Evolutionary conservation across 306 rosid genomes (phyloP).

Genomic region (Dryas octopetala): DNA sequence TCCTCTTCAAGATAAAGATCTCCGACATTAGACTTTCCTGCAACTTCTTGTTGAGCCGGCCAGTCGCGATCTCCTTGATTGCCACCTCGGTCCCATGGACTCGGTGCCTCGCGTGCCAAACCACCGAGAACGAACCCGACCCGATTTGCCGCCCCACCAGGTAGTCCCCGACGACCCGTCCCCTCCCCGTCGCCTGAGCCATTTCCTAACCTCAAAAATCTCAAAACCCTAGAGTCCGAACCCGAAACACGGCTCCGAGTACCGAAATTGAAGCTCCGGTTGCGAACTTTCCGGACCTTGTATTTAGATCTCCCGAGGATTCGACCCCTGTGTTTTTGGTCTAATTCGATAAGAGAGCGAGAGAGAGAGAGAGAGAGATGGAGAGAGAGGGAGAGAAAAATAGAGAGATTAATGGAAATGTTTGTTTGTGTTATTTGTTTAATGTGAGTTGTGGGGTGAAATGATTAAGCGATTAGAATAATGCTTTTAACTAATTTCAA

Average conservation of each 20-base stretch:
- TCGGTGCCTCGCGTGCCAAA: slow-evolving; percentile 88
- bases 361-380: neutral
- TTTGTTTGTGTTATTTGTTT: neutral
- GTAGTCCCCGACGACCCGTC: slow-evolving; percentile 81
- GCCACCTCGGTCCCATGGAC: slow-evolving; percentile 97
- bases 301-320: slow-evolving; percentile 25
- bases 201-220: slow-evolving; percentile 23
- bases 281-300: slow-evolving; percentile 12
- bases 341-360: neutral
- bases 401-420: slow-evolving; percentile 8
- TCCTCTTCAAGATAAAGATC: slow-evolving; percentile 76
- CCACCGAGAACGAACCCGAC: slow-evolving; percentile 95
- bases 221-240: slow-evolving; percentile 43
- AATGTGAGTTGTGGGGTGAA: neutral
- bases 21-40: slow-evolving; percentile 93
- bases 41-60: slow-evolving; percentile 78
- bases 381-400: neutral
- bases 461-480: neutral
- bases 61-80: slow-evolving; percentile 84
- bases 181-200: slow-evolving; percentile 65
- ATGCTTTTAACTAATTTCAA: neutral
- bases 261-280: slow-evolving; percentile 16
- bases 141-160: slow-evolving; percentile 79
- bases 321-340: slow-evolving; percentile 22
- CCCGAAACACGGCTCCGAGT: slow-evolving; percentile 28